Conservation (phyloP, 441 rosid genomes). For the Jatropha multifida region DNA sequence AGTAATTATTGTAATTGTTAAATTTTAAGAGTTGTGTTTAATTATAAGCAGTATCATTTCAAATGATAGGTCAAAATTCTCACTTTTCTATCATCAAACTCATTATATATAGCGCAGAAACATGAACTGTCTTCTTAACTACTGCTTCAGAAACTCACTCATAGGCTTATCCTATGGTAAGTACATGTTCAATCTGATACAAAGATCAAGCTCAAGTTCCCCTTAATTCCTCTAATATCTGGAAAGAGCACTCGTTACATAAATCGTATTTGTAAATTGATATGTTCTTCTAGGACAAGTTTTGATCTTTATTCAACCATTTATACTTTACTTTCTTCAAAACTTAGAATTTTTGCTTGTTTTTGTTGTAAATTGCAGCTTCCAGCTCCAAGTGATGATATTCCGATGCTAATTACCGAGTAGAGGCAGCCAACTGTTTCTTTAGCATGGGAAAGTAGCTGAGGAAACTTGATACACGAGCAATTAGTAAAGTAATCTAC, state of each 20-base stretch:
- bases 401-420: slow-evolving; percentile 55
- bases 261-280: neutral
- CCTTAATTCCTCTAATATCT: too few relatives aligned
- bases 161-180: neutral
- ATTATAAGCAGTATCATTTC: too few relatives aligned
- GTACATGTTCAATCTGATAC: too few relatives aligned
- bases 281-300: neutral
- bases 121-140: neutral
- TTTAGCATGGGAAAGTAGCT: neutral
- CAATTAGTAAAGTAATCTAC: neutral
- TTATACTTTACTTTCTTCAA: neutral
- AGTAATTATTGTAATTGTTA: too few relatives aligned
- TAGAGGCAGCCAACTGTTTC: slow-evolving; percentile 29
- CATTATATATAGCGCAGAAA: too few relatives aligned
- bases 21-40: too few relatives aligned
- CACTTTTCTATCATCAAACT: too few relatives aligned
- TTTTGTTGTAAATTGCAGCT: slow-evolving; percentile 39
- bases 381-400: slow-evolving; percentile 39
- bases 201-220: too few relatives aligned
- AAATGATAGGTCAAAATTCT: too few relatives aligned
- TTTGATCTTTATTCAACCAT: neutral
- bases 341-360: neutral
- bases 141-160: too few relatives aligned
- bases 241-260: neutral
- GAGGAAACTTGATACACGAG: neutral